Percentiles rank a stretch among this genome's conserved stretches.
Conservation (phyloP, 345 rosid genomes). For the Gossypium arboreum region DNA sequence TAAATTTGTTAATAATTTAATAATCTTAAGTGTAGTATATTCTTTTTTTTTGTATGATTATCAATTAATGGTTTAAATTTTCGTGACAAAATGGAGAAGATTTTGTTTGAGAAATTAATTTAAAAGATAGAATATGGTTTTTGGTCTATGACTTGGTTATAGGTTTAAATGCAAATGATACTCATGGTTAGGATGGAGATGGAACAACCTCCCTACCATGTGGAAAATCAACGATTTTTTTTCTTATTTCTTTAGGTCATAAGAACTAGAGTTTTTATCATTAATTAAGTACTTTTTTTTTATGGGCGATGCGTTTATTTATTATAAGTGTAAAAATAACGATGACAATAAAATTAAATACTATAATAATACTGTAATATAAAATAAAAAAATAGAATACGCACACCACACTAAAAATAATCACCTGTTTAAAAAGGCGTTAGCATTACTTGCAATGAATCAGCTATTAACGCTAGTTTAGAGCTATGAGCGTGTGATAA, state of each 20-base stretch:
- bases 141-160: neutral
- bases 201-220: neutral
- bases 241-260: neutral
- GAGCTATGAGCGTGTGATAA: neutral
- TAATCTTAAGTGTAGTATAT: too few relatives aligned
- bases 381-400: too few relatives aligned
- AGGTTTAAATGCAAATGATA: neutral
- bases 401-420: too few relatives aligned
- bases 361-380: rapidly evolving
- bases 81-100: neutral
- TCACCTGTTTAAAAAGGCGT: rapidly evolving
- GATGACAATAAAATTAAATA: too few relatives aligned
- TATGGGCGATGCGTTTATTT: too few relatives aligned
- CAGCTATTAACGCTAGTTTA: neutral
- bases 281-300: neutral
- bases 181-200: constrained; percentile 6
- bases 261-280: neutral
- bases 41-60: neutral
- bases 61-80: neutral
- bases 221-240: neutral
- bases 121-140: neutral
- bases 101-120: neutral
- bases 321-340: rapidly evolving
- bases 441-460: neutral
- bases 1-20: too few relatives aligned